phyloP scores from a whole-genome alignment of 495 filamentous ascomycete genomes.

The Lentithecium fluviatile region DNA sequence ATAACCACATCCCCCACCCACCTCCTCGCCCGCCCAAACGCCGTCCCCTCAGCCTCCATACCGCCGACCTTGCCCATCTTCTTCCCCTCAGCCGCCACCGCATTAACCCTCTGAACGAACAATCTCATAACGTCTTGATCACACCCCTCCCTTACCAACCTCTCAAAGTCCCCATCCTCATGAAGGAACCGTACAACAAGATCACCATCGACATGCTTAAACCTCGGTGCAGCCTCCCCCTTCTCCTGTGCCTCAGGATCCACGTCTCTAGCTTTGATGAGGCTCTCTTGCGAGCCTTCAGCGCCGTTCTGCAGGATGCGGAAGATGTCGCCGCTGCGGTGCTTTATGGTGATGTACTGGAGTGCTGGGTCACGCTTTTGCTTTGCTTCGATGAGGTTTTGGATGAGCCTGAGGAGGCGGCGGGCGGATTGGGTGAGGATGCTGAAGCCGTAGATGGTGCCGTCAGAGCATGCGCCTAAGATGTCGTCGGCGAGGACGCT shows the following conservation, averaged over 20 bases:
- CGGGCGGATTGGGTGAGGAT: conserved; percentile 34
- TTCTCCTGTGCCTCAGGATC: neutral
- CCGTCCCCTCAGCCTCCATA: no score
- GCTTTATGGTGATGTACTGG: neutral
- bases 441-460: conserved; percentile 38
- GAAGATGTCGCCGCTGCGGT: neutral
- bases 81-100: no score
- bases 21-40: no score
- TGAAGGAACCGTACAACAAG: neutral
- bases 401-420: conserved; percentile 29
- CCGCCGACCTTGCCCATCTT: no score
- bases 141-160: neutral
- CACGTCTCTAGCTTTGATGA: neutral
- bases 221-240: neutral
- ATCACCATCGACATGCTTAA: conserved; percentile 14
- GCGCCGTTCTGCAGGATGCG: neutral
- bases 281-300: neutral
- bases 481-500: conserved; percentile 40
- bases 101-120: no score
- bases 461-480: conserved; percentile 41
- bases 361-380: neutral
- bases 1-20: no score
- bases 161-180: neutral
- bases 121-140: neutral
- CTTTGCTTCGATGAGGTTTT: conserved; percentile 27